Conservation (phyloP, 768 basidiomycete species). For the Suillus luteus region DNA sequence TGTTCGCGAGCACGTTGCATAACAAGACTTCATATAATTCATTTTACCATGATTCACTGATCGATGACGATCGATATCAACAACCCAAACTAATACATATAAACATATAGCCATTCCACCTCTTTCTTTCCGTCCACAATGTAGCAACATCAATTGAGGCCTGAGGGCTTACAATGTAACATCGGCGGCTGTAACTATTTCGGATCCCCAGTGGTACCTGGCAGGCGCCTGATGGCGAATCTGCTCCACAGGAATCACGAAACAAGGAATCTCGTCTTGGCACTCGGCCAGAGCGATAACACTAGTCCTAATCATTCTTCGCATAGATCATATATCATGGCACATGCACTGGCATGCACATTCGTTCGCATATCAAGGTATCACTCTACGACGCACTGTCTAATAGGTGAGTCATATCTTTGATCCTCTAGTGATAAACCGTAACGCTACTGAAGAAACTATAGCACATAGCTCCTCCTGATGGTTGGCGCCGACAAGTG, state of each 20-base stretch:
- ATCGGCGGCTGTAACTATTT: neutral
- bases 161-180: neutral
- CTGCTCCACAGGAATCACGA: neutral
- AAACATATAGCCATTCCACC: neutral
- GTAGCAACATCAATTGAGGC: neutral
- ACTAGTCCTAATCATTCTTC: neutral
- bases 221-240: neutral
- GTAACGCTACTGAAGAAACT: neutral
- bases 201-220: no score
- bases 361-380: neutral
- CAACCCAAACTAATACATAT: neutral
- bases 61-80: no score
- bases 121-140: neutral
- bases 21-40: slow-evolving; percentile 2
- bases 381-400: neutral
- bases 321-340: neutral
- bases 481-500: neutral
- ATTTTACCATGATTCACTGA: neutral
- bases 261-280: neutral
- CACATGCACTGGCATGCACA: neutral
- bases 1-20: slow-evolving; percentile 1
- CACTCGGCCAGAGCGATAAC: neutral
- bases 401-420: neutral
- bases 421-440: neutral
- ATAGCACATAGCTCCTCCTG: neutral